These are phyloP conservation scores for Furcasterigmium furcatum DNA, from an alignment of 2,329 filamentous ascomycete species.

Conservation along the genomic window DNA sequence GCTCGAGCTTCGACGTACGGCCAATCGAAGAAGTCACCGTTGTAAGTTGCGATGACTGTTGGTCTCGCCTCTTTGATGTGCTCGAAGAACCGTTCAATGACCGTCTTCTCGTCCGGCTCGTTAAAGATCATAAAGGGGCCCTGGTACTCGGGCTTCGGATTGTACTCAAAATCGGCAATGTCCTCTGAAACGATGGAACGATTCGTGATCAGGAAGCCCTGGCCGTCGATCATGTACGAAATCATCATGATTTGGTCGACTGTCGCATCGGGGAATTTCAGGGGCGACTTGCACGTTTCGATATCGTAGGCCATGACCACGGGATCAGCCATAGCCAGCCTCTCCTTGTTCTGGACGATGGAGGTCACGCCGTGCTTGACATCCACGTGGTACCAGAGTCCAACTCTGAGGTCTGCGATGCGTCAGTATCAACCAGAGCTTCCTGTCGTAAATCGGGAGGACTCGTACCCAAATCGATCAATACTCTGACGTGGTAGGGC, in stretches of 20 bases:
- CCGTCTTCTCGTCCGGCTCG: slow-evolving; percentile 84
- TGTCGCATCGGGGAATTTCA: slow-evolving; percentile 94
- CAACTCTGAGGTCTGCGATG: slow-evolving; percentile 78
- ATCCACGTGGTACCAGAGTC: slow-evolving; percentile 96
- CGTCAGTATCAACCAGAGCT: slow-evolving; percentile 15
- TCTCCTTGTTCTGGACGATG: slow-evolving; percentile 82
- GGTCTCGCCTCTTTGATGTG: slow-evolving; percentile 94
- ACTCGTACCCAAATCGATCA: slow-evolving; percentile 78
- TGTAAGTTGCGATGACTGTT: slow-evolving; percentile 99
- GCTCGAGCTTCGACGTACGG: slow-evolving; percentile 94
- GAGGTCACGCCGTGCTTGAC: slow-evolving; percentile 86
- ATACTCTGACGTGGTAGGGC: slow-evolving; percentile 97
- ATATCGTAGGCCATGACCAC: slow-evolving; percentile 99
- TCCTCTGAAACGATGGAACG: slow-evolving; percentile 97
- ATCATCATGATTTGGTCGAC: slow-evolving; percentile 99
- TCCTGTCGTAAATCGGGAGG: slow-evolving; percentile 4
- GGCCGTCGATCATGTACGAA: slow-evolving; percentile 99
- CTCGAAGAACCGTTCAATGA: slow-evolving; percentile 89
- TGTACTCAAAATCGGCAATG: slow-evolving; percentile 97
- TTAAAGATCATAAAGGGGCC: slow-evolving; percentile 98
- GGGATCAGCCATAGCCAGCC: slow-evolving; percentile 86
- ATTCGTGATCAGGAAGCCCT: slow-evolving; percentile 97
- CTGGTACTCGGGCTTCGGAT: slow-evolving; percentile 91
- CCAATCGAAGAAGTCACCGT: slow-evolving; percentile 99
- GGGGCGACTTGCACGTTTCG: slow-evolving; percentile 89